Evolutionary conservation across 495 filamentous ascomycete genomes (phyloP), one percentile per base, ranked within the genome.

Genomic region (Achaetomiella virescens): DNA sequence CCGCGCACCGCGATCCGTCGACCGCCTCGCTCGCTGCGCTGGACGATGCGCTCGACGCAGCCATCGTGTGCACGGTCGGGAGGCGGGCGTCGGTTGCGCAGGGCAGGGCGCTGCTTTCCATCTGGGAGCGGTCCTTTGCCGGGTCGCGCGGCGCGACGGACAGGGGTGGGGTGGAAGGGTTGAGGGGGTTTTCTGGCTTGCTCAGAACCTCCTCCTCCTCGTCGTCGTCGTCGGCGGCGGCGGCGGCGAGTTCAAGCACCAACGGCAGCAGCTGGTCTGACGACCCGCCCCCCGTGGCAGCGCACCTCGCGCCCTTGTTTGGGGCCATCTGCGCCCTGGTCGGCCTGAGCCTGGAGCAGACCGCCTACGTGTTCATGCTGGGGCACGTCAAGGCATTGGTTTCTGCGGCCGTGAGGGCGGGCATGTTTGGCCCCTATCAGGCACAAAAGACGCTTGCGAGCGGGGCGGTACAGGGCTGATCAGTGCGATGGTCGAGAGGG

Each of bases 401-500:
- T 10, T 91, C 88, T 54, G 93, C 93, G 1, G 95, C 87, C 2
- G 92, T 99, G 54, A 76, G 93, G 12, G 88, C 93, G 24, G 84
- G 87, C 21, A 82, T 96, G 35, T 84, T 97, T 73, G 93, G 93
- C 0, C 92, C 95, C 18, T 99, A 97, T 68, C 88, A 95, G 68
- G 88, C 89, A 48, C 70, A 99, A 70, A 84, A 76, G 65, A 71
- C 95, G 43, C 75, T 99, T 29, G 91, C 89, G 2, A 81, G 85
- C 57, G 70, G 64, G 36, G 75, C 70, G 61, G 70, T 91, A 58
- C 83, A 85, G 68, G 72, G 38, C 69, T 81, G 58, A 83, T 97
- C 33, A 67, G 74, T 59, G 72, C 70, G n/a, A 76, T 80, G 42
- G 74, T 96, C 47, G 73, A 78, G 53, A 66, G 78, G 54, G 85